Base-by-base conservation (phyloP, 805 yeast genomes). In the Kodamaea sagamina region DNA sequence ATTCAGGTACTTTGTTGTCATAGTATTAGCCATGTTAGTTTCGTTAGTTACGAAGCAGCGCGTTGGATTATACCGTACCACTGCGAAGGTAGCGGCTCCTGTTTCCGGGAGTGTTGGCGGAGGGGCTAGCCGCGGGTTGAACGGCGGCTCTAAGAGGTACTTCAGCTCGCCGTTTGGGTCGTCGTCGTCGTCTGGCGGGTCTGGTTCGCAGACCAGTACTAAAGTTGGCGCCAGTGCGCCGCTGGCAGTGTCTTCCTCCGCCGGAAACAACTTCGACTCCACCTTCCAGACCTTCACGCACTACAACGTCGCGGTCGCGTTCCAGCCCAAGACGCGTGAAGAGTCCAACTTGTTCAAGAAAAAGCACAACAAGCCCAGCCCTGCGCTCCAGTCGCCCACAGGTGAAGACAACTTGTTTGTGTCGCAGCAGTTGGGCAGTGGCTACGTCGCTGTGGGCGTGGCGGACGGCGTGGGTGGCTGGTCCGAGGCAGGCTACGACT, bases 381-480 rank as follows among this genome's bases (percentile, higher is more conserved):
- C 71, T 4, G 84, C 89, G 1, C 44, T 57, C 28, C 49, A 53
- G 31, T 67, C 72, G 4, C 81, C 86, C 4, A 75, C 88, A 2
- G 95, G 95, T 3, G 95, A 86, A 57, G 95, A 86, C 57, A 86
- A 83, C 57, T 81, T 73, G 53, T 79, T 86, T 45, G 69, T 82
- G 19, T 72, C 79, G 6, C 62, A 62, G 16, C 65, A 65, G 21
- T 61, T 57, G 13, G 19, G 16, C 1, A 65, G 67, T 39, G 71
- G 74, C 2, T 64, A 63, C 21, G 48, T 83, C 0, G 78, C 84
- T 4, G 73, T 82, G n/a, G 95, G 92, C 16, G 93, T 86, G 3
- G 85, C 97, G 4, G 99, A 92, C 65, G 99, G 99, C 10, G 98
- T 93, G 3, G 98, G 98, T 11, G 98, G 98, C 3, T 92, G 98